Evolutionary conservation across 306 rosid genomes (phyloP), one percentile per base, ranked within the genome.

Genomic region (Cucurbita ficifolia): DNA sequence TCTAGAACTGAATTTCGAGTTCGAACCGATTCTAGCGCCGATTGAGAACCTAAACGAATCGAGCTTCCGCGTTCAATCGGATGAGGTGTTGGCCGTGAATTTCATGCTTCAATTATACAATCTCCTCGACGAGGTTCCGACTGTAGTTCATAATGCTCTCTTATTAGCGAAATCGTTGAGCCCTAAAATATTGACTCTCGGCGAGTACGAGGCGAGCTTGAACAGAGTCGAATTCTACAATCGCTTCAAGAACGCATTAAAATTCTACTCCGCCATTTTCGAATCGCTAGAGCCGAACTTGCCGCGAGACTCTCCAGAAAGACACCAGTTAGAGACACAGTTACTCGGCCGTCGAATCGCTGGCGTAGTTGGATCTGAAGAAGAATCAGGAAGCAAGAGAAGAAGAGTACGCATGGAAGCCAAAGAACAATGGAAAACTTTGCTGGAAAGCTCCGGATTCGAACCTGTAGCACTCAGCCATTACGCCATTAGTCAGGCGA

Each of bases 21-120:
- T 94, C 67, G 86, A 84, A 5, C 96, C 95, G 21, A 77, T 94
- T 70, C 83, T 89, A 17, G 85, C 88, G 1, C 97, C 99, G 38
- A 88, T 94, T 53, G 76, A 82, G 3, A 69, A 89, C 48, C 88
- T 94, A 17, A 64, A 84, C 45, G 82, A 81, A 56, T 48, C 84
- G 10, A 87, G 92, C 83, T 90, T 94, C 52, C 78, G 77, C 43
- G 77, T 83, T 35, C 81, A 90, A 2, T 84, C 86, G 4, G 83
- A 89, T 43, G 96, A 91, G 80, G 87, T 84, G 8, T 48, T 94
- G 76, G 95, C 96, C 2, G 96, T 94, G 58, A 94, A 94, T 76
- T 87, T 94, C 84, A 90, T 94, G 99, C 97, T 94, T 50, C 99
- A 94, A 61, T 49, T 94, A 80, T 89, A 84, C 58, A 86, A 89